Evolutionary conservation across 2,329 filamentous ascomycete genomes (phyloP), one percentile per base, ranked within the genome.

Genomic region (Neonectria neomacrospora): DNA sequence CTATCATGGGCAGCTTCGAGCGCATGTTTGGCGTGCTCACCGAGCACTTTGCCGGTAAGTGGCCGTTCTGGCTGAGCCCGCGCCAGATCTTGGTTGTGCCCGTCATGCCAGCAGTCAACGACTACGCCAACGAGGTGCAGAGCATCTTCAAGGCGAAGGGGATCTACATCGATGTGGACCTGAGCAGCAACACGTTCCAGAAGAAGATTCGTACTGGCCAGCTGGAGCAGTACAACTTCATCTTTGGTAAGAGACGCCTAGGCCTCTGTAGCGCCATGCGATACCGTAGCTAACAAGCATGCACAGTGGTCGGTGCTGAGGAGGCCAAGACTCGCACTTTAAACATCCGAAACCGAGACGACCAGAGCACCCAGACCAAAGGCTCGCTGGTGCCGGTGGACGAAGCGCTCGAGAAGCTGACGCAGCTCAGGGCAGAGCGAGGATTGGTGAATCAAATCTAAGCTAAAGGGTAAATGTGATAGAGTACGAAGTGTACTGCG

Each of bases 1-100:
- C 92, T 66, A 92, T 96, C 69, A 85, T 88, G 73, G 90, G 91
- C 77, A 85, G 90, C 78, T 86, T 94, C 76, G 84, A 87, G 78
- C 81, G 84, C 61, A 86, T 87, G 80, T 85, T 92, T 74, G 92
- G 88, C 68, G 93, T 95, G 68, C 83, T 95, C 64, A 92, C 88
- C 48, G 92, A 96, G 83, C 92, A 95, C 79, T 95, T 93, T 76
- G 92, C 86, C 58, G 92, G 92, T 72, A 94, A 94, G 81, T 96
- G 92, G 92, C 92, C 92, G 1, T 93, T 95, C 85, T 96, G 92
- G 92, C 82, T 96, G 66, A 92, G 89, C 71, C 92, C 92, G n/a
- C 87, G 92, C 54, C 92, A 96, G 79, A 88, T 96, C 67, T 84
- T 81, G 56, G 78, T 81, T 44, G 78, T 81, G 23, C 80, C 80